Evolutionary conservation across 257 asterid species (phyloP), one percentile per base, ranked within the genome.

Genomic region (Solanum etuberosum): DNA sequence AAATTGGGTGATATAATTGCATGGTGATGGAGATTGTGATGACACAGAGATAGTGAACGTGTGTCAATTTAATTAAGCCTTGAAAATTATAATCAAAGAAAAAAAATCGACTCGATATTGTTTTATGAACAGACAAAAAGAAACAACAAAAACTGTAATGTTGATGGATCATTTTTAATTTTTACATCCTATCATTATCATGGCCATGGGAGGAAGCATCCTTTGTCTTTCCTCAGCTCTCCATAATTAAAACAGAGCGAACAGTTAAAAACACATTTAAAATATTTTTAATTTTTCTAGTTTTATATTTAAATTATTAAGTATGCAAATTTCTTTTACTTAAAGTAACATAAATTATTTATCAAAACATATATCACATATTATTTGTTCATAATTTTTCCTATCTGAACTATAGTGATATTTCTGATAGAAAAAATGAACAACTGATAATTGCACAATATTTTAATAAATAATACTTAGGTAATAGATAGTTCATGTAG

Each of bases 141-240:
- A 74, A 89, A 57, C 89, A 89, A 91, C 93, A 90, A 90, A 88
- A 51, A 72, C 32, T 76, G 83, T 83, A 57, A 27, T 20, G 63
- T 51, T 29, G 72, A 43, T 83, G 87, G 29, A 3, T 29, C 85
- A 70, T 40, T 73, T 73, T 32, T 85, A 42, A 32, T 34, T 63
- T 86, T 83, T 38, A 14, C 81, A 83, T 83, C 80, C 40, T 78
- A 46, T 78, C 38, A 46, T 16, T 31, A 54, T 18, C 81, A 70
- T 46, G 68, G 11, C 14, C 37, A 67, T 29, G 74, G 74, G 81
- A 76, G 29, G 84, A 90, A 86, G 83, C 80, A 87, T 85, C 90
- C 87, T 84, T 88, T 78, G 59, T 89, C 88, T 89, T 88, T 90
- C 85, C 70, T 4, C 1, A 51, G 10, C 63, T 78, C 25, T 27